Evolutionary conservation across 1,139 yeast genomes (phyloP), one percentile per base, ranked within the genome.

Genomic region (Protomyces macrosporus): DNA sequence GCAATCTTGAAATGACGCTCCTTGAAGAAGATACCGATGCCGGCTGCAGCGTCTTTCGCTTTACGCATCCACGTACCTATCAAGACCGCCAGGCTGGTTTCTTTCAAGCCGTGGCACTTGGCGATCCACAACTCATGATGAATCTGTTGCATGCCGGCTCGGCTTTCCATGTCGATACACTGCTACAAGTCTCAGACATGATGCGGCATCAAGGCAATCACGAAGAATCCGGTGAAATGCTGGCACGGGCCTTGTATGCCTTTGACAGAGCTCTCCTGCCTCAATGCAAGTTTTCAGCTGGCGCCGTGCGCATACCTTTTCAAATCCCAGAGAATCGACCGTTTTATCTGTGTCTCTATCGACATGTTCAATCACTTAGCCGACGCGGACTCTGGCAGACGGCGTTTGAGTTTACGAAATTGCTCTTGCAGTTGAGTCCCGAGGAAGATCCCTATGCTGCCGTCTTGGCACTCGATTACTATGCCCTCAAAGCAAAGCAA

Each of bases 391-490:
- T 93, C 1, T 84, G 82, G 72, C 81, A 76, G 65, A 89, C 97
- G 0, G 96, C 96, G 0, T 80, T 88, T 63, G 81, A 84, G 52
- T 90, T 85, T 76, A 83, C 88, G 70, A 90, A 88, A 71, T 77
- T 87, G 6, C 76, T 90, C 60, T 64, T 68, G n/a, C 66, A 61
- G 30, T 16, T 90, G 54, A 81, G 84, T 45, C 96, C 96, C 0
- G 81, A 84, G 1, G 89, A 86, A 58, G 97, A 90, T 76, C 96
- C 96, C 0, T 76, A 86, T 65, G 96, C 96, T 10, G 90, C 87
- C 4, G 80, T 96, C 68, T 85, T 86, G 70, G 87, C 89, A 73
- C 84, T 90, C 69, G 97, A 90, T 72, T 86, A 82, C 71, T 90
- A 88, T 72, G 86, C 93, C 4, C 77, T 88, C 7, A 78, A 84